A percentile compares a stretch with the other conserved stretches of the same genome.
Evolutionary conservation across 2,329 filamentous ascomycete species (phyloP).

Genomic region (Apiospora sp.): DNA sequence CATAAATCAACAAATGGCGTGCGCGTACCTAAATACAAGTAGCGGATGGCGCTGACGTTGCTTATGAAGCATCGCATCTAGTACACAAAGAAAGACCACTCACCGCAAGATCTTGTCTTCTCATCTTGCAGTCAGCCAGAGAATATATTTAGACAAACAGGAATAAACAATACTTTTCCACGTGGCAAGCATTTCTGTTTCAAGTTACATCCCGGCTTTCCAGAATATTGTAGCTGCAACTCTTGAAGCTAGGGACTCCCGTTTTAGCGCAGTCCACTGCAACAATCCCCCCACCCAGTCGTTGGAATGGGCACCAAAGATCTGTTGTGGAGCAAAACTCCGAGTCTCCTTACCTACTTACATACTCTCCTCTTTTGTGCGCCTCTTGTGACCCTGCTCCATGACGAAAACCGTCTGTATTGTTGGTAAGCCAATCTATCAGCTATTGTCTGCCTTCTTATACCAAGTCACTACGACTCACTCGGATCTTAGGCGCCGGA

Average conservation of each 20-base stretch:
- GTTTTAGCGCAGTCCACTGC: background rate
- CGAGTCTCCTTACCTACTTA: slow-evolving; percentile 19
- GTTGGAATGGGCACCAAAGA: background rate
- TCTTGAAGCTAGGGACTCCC: background rate
- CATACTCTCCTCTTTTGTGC: slow-evolving; percentile 17
- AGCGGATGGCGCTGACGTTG: background rate
- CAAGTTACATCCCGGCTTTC: background rate
- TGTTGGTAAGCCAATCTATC: slow-evolving; percentile 48
- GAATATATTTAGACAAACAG: background rate
- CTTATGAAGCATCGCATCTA: background rate
- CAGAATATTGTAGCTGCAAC: background rate
- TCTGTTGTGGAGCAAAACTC: slow-evolving; percentile 13
- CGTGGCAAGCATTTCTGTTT: background rate
- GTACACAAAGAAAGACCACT: background rate
- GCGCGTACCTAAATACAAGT: background rate
- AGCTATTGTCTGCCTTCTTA: background rate
- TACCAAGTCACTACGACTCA: slow-evolving; percentile 25
- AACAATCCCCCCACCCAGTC: background rate
- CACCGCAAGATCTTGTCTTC: background rate
- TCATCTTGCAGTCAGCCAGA: background rate
- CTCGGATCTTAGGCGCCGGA: slow-evolving; percentile 63
- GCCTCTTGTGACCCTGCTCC: slow-evolving; percentile 25
- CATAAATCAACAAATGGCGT: background rate
- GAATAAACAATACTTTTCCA: background rate
- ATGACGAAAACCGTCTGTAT: slow-evolving; percentile 61